Base-by-base conservation (phyloP, 805 yeast genomes). In the Debaryomyces prosopidis region DNA sequence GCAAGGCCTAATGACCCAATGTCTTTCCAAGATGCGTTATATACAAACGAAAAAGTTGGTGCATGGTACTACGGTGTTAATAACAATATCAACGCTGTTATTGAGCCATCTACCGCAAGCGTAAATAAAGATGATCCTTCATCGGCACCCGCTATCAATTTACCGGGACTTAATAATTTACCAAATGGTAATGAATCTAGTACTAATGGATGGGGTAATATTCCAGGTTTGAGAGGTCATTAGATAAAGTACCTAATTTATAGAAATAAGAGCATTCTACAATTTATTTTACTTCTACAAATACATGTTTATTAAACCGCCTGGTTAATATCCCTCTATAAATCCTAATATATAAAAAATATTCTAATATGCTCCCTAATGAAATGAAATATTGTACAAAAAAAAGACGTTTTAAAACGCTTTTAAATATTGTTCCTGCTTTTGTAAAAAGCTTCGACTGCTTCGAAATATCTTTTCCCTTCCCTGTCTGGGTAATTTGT, bases 1-100 rank as follows among this genome's bases (percentile, higher is more conserved):
- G 86, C 96, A 1, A 76, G 96, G 60, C 97, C 97, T 1, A 85
- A 84, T 54, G 99, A 94, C 68, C 86, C 89, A 0, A 80, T 79
- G 59, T 87, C 88, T 2, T 89, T 81, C 69, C 81, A 83, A 52
- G 96, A 89, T 62, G 86, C 89, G 12, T 82, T 89, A 45, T 89
- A 90, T 65, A 85, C 89, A 10, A 69, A 73, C 53, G 75, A 73
- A 28, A 72, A 73, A 52, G 63, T 59, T 36, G 77, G 77, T 11
- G 76, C 77, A 10, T 72, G 77, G 78, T 73, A 73, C 55, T 73
- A 72, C 47, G 69, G 71, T 16, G 76, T 72, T 27, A 73, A 73
- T 54, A 73, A 73, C 52, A 71, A 71, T 49, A 62, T 71, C 38
- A 73, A 72, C 47, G 76, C 76, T 1, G 72, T 73, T 16, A 58